phyloP scores from a whole-genome alignment of 345 rosid species.

The Brassica napus region DNA sequence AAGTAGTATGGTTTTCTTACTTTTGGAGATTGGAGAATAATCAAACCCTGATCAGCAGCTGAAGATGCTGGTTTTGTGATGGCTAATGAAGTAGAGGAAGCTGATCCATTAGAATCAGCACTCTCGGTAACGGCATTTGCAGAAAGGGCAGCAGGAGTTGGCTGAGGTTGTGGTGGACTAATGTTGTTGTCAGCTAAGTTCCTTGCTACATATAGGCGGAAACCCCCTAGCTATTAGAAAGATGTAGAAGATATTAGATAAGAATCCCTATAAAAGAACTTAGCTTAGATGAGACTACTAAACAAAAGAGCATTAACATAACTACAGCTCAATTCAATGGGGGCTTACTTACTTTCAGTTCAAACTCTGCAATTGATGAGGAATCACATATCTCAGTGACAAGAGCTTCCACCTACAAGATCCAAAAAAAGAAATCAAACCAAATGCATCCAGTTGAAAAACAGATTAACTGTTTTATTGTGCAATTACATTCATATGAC shows the following conservation, averaged over 20 bases:
- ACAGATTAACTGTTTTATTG: background rate
- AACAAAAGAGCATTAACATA: conserved; percentile 5
- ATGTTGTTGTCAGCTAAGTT: conserved; percentile 48
- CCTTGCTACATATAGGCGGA: conserved; percentile 64
- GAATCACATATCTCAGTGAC: conserved; percentile 64
- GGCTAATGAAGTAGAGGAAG: conserved; percentile 61
- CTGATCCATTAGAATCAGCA: conserved; percentile 50
- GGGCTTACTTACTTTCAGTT: conserved; percentile 55
- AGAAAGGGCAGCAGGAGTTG: conserved; percentile 29
- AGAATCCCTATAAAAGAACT: background rate
- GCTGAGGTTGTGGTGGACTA: conserved; percentile 36
- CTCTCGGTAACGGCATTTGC: conserved; percentile 26
- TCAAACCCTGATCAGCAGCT: conserved; percentile 78
- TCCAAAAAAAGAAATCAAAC: background rate
- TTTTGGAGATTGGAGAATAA: conserved; percentile 77
- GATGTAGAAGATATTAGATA: background rate
- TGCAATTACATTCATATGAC: background rate
- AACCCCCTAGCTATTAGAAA: conserved; percentile 62
- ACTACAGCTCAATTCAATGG: background rate
- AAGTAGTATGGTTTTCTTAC: conserved; percentile 41
- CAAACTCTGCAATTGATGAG: conserved; percentile 72
- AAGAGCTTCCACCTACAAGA: conserved; percentile 70
- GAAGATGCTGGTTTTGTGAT: conserved; percentile 51
- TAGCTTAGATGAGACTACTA: background rate
- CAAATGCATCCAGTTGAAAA: background rate